phyloP scores from a whole-genome alignment of 352 stramenopile species.

The Phytophthora meadii region DNA sequence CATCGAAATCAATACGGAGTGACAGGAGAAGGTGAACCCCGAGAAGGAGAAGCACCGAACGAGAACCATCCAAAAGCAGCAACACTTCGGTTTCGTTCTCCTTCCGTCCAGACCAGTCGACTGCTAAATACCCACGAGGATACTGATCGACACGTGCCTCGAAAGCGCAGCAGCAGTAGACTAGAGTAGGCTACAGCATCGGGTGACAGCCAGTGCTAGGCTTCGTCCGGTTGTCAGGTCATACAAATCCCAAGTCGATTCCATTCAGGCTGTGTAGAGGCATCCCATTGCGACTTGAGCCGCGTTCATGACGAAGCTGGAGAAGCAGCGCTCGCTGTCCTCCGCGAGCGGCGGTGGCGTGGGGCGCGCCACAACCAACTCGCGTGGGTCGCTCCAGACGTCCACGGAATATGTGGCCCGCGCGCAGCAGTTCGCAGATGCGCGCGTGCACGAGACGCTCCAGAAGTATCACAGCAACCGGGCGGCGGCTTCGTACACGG shows the following conservation, averaged over 20 bases:
- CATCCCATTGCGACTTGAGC: slow-evolving; percentile 7
- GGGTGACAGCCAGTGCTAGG: slow-evolving; percentile 9
- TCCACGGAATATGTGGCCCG: slow-evolving; percentile 40
- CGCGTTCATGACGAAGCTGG: slow-evolving; percentile 19
- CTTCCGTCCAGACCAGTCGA: background rate
- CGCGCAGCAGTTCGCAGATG: slow-evolving; percentile 42
- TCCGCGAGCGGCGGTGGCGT: slow-evolving; percentile 17
- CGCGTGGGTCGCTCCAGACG: slow-evolving; percentile 33
- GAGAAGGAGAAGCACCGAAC: no score
- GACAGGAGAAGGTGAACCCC: background rate
- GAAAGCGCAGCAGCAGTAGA: no score
- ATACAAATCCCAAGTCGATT: slow-evolving; percentile 14
- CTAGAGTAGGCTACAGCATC: background rate
- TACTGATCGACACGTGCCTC: slow-evolving; percentile 1
- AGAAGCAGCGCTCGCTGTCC: slow-evolving; percentile 23
- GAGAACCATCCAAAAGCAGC: background rate
- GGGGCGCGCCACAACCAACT: slow-evolving; percentile 11
- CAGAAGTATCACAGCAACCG: slow-evolving; percentile 52
- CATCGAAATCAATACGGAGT: slow-evolving; percentile 27
- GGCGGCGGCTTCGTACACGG: slow-evolving; percentile 27
- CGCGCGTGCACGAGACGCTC: slow-evolving; percentile 42
- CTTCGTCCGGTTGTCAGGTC: slow-evolving; percentile 5
- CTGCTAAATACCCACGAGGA: no score
- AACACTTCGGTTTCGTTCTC: background rate
- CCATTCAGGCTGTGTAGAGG: slow-evolving; percentile 5